Base-by-base conservation (phyloP, 164 flowering plant species). In the Chimonanthus salicifolius region DNA sequence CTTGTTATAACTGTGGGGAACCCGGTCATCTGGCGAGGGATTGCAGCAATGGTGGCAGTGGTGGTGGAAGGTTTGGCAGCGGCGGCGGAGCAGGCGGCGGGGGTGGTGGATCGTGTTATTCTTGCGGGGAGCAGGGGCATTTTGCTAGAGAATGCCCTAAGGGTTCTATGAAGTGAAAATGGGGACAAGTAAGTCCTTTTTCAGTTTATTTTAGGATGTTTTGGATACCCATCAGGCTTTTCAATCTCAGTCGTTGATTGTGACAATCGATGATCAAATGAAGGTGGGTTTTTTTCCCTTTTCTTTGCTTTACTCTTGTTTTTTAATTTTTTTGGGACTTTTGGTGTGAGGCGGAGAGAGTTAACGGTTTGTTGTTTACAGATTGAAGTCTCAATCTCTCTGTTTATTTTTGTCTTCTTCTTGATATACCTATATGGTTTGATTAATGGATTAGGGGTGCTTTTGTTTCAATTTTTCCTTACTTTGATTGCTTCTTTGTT, bases 51-150 rank as follows among this genome's bases (percentile, higher is more conserved):
- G 58, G 58, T 2, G 58, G 58, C 16, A 13, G 58, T 1, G 78
- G 83, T 3, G 77, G 71, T 48, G 77, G 83, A 43, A 47, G 77
- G 81, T 10, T 83, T 84, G 80, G 78, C 3, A 74, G 81, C n/a
- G 47, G 72, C 66, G 69, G 71, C 0, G 69, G 67, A 18, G 76
- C 75, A 6, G 82, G 81, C 4, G 78, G 65, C n/a, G n/a, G 11
- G 1, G 79, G 84, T 7, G 72, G 58, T 4, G 74, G 58, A 74
- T 48, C 72, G 67, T 63, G 81, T 72, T 8, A 72, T 64, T 74
- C 47, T 49, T 78, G 80, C 45, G 80, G 80, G 13, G 75, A 58
- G 20, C 49, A 21, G 5, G 80, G 80, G 15, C 80, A 78, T 51
- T 78, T 74, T 48, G 80, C 80, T 4, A 69, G 81, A 6, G 81